phyloP scores from a whole-genome alignment of 2,329 filamentous ascomycete species.

The Aspergillus tanneri region DNA sequence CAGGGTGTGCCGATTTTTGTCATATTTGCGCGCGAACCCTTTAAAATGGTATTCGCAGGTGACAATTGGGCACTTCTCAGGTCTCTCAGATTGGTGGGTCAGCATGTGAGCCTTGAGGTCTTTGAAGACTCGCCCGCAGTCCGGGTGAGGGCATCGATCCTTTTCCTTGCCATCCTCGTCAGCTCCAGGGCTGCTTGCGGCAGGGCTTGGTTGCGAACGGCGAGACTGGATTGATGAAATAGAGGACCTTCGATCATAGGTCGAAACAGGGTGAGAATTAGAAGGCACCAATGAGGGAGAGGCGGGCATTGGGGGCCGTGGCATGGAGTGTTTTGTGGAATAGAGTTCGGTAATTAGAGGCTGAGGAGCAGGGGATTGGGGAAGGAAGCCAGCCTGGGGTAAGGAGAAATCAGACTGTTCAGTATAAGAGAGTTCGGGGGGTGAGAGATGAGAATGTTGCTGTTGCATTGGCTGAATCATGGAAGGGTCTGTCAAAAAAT shows the following conservation, averaged over 20 bases:
- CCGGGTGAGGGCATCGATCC: conserved; percentile 73
- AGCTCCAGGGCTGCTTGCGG: conserved; percentile 60
- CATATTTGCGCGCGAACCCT: conserved; percentile 91
- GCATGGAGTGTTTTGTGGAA: conserved; percentile 24
- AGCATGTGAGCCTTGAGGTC: conserved; percentile 93
- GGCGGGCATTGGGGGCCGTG: conserved; percentile 32
- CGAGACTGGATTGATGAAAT: conserved; percentile 69
- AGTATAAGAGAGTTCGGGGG: conserved; percentile 34
- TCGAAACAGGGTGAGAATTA: conserved; percentile 52
- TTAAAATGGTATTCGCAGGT: conserved; percentile 91
- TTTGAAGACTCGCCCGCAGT: conserved; percentile 84
- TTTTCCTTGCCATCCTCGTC: conserved; percentile 64
- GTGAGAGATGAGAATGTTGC: conserved; percentile 28
- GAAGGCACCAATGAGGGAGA: conserved; percentile 68
- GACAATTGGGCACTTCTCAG: conserved; percentile 89
- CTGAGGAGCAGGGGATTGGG: conserved; percentile 40
- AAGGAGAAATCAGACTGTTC: conserved; percentile 34
- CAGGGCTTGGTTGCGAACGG: conserved; percentile 58
- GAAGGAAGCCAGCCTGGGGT: conserved; percentile 30
- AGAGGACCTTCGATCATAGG: conserved; percentile 62
- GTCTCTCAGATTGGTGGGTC: conserved; percentile 85
- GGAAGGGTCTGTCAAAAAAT: conserved; percentile 52
- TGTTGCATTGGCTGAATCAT: conserved; percentile 55
- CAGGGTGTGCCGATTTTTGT: conserved; percentile 90
- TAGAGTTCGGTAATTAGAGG: conserved; percentile 31